Evolutionary conservation across 1,284 basidiomycete species (phyloP), one percentile per base, ranked within the genome.

Genomic region (Coriolopsis trogii): DNA sequence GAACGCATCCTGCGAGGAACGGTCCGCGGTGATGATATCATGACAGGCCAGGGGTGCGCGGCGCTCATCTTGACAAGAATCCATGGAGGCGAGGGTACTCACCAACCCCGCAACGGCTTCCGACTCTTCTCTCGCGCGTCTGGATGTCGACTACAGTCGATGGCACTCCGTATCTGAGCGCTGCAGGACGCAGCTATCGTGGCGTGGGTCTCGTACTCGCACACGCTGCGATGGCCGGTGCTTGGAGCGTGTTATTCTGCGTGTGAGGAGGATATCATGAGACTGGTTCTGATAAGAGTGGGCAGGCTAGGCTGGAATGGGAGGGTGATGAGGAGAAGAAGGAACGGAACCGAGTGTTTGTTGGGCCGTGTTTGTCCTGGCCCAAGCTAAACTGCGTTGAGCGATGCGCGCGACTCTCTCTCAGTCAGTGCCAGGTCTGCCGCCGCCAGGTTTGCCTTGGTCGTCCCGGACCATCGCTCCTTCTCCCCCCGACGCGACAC

Each of bases 291-390:
- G 41, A 16, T 28, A 41, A 30, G 25, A 39, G 33, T 31, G 37
- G 3, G 28, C n/a, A 20, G 16, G 26, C 40, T 49, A 38, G 24
- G 16, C 36, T 30, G 34, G 46, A 16, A 43, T 38, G 37, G 29
- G 5, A 20, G 39, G 24, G 9, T 9, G 26, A 24, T 25, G 39
- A 28, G 13, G 23, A 48, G 36, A 28, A 46, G 31, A 38, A 40
- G 51, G 39, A 40, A 48, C 49, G 56, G 46, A 49, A 47, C 46
- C 52, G 53, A 47, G 39, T 15, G 37, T 26, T 45, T 60, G 58
- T 60, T 60, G 58, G 25, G 46, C 29, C 46, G 18, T 60, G 53
- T 60, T 60, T 60, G 55, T 51, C 48, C 31, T 12, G 31, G n/a
- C n/a, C 10, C 4, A 43, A 46, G 41, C 56, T 55, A 51, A 52